Evolutionary conservation across 2,329 filamentous ascomycete species (phyloP), one percentile per base, ranked within the genome.

Genomic region (Diplodia seriata): DNA sequence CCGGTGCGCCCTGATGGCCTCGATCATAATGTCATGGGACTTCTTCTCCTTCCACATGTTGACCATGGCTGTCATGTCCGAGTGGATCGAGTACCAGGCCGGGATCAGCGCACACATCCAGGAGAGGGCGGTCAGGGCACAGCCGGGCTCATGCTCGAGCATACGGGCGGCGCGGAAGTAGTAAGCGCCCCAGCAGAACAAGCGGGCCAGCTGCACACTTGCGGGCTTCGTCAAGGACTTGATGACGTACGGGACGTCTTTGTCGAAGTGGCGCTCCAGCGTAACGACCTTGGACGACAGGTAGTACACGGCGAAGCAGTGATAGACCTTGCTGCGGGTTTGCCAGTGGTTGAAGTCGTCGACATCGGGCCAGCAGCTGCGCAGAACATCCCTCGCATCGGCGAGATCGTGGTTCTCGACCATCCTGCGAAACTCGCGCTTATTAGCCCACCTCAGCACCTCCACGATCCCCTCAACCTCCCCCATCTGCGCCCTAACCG

Each of bases 241-340:
- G 43, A 47, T 20, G 2, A 2, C 2, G n/a, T n/a, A 47, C 7
- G 1, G 2, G n/a, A n/a, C n/a, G 0, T n/a, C n/a, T 2, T 1
- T 7, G n/a, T n/a, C 11, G n/a, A 47, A 11, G n/a, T 47, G 43
- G 2, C 20, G 43, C 18, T n/a, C 18, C 18, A 47, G 7, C 5
- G n/a, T 47, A 5, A 18, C 8, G 5, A 15, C 43, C 43, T 47
- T 47, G 2, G 43, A 47, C 7, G 18, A 47, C 12, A 47, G 18
- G 43, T 9, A 47, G 43, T n/a, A 47, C 5, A 47, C 8, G 43
- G 18, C 43, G n/a, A 47, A n/a, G 43, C 8, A 12, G n/a, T 47
- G 43, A 1, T n/a, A 9, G 18, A 20, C 11, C 43, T 4, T 8
- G 7, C 43, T 20, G 43, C 43, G 43, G 3, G 9, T 47, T 1